Conservation (phyloP, 345 rosid genomes). For the Laguncularia racemosa region DNA sequence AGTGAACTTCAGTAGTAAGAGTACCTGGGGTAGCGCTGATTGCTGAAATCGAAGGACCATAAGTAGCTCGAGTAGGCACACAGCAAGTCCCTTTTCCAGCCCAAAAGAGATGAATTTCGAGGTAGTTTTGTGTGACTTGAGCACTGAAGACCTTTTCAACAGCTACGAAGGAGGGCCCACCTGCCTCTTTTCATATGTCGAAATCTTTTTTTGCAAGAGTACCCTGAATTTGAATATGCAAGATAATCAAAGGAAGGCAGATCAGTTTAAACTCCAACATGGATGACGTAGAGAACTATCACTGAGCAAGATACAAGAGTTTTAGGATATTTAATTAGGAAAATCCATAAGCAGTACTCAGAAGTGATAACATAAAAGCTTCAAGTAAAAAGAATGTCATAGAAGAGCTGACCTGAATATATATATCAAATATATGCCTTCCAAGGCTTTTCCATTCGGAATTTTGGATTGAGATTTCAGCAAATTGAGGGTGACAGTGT, state of each 20-base stretch:
- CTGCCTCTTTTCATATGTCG: slow-evolving; percentile 31
- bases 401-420: slow-evolving; percentile 32
- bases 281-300: neutral
- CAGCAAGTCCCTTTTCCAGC: slow-evolving; percentile 40
- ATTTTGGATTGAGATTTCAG: slow-evolving; percentile 23
- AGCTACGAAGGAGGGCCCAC: slow-evolving; percentile 19
- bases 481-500: slow-evolving; percentile 45
- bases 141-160: slow-evolving; percentile 14
- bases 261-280: neutral
- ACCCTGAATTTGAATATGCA: slow-evolving; percentile 25
- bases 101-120: slow-evolving; percentile 39
- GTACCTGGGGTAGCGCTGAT: slow-evolving; percentile 59
- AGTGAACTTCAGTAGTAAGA: neutral
- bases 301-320: too few species aligned
- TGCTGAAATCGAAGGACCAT: slow-evolving; percentile 40
- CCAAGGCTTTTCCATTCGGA: slow-evolving; percentile 36
- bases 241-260: neutral
- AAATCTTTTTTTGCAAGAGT: slow-evolving; percentile 38
- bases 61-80: slow-evolving; percentile 24
- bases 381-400: neutral
- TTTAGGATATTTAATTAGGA: too few species aligned
- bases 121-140: slow-evolving; percentile 20
- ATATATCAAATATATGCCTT: slow-evolving; percentile 44
- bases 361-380: neutral
- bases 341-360: neutral